Evolutionary conservation across 208 protist genomes (phyloP).

Genomic region (Leishmania braziliensis): DNA sequence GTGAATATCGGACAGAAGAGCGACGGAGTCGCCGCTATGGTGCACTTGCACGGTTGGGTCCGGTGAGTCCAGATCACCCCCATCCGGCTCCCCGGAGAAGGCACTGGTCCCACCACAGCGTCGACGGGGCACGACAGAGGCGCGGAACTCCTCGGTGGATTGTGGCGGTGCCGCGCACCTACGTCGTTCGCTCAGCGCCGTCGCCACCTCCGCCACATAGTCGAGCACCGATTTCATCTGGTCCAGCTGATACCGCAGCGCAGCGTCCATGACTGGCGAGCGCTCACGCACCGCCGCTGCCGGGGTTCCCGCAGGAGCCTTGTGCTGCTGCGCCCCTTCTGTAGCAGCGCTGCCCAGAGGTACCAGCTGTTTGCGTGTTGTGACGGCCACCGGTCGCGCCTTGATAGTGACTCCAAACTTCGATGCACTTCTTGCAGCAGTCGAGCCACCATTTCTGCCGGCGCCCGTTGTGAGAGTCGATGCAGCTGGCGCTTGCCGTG

Average conservation of each 20-base stretch:
- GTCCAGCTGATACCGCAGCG: conserved; percentile 30
- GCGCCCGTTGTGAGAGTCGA: background rate
- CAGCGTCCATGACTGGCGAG: conserved; percentile 7
- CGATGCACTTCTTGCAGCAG: background rate
- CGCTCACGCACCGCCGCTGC: background rate
- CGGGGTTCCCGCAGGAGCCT: background rate
- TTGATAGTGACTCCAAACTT: conserved; percentile 6
- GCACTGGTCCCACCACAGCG: conserved; percentile 4
- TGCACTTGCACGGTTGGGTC: background rate
- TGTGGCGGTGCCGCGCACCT: conserved; percentile 57
- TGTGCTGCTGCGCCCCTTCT: background rate
- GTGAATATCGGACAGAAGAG: conserved; percentile 53
- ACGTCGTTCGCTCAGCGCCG: conserved; percentile 44
- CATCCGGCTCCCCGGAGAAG: background rate
- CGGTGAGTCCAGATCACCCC: background rate
- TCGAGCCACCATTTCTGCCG: background rate
- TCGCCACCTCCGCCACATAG: conserved; percentile 56
- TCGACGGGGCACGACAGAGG: conserved; percentile 44
- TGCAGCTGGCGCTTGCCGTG: background rate
- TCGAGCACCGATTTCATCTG: conserved; percentile 65
- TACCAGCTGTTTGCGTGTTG: conserved; percentile 1
- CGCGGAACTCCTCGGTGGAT: conserved; percentile 45
- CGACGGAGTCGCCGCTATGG: conserved; percentile 19
- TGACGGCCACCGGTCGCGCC: background rate
- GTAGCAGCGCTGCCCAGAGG: background rate